Percentiles rank a stretch among this genome's conserved stretches.
phyloP scores from a whole-genome alignment of 192 early-diverging fungal genomes.

The Phlyctochytrium planicorne region DNA sequence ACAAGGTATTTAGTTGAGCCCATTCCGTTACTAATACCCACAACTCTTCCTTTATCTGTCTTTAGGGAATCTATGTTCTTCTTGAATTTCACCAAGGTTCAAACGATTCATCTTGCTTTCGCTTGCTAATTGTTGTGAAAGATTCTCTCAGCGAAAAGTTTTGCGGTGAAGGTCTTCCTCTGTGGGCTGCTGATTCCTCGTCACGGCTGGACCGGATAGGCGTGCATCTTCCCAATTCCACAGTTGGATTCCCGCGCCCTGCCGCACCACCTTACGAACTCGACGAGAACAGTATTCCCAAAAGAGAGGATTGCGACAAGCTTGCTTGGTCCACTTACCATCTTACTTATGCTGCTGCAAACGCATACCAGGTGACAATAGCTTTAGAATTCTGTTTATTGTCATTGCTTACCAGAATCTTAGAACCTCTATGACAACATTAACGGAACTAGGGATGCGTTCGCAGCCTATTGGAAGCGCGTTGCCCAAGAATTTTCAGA shows the following conservation, averaged over 20 bases:
- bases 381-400: too few relatives aligned
- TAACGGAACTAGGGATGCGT: constrained; percentile 51
- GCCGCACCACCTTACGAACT: not conserved
- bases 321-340: not conserved
- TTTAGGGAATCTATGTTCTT: constrained; percentile 54
- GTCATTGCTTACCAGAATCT: not conserved
- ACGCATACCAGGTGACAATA: not conserved
- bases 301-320: constrained; percentile 1
- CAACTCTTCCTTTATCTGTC: too few relatives aligned
- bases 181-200: constrained; percentile 28
- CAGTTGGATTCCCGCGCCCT: constrained; percentile 1
- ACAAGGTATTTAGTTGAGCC: too few relatives aligned
- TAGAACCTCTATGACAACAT: constrained; percentile 51
- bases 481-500: constrained; percentile 44
- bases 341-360: not conserved
- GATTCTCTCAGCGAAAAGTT: constrained; percentile 22
- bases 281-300: constrained; percentile 6
- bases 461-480: constrained; percentile 52
- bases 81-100: constrained; percentile 66
- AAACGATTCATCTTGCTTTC: constrained; percentile 26
- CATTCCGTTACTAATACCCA: too few relatives aligned
- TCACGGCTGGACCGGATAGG: constrained; percentile 26
- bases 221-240: not conserved
- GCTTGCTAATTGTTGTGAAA: not conserved
- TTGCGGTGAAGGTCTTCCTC: constrained; percentile 53